phyloP scores from a whole-genome alignment of 176 grass and related monocot species.

The barley (Hordeum vulgare) region DNA sequence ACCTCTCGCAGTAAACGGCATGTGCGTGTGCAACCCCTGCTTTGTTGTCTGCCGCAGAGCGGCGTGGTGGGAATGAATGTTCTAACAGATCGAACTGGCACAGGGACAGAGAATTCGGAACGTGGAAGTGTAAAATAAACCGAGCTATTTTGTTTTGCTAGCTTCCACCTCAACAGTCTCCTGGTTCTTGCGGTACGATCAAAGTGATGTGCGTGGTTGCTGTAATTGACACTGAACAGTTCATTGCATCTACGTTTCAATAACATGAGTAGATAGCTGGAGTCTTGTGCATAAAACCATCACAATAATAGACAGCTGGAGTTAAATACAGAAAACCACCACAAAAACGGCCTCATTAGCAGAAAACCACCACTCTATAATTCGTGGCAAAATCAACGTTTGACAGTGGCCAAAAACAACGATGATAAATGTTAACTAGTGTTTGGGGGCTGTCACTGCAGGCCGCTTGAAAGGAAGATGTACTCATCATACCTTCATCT shows the following conservation, averaged over 20 bases:
- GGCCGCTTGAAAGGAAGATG: no score
- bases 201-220: not conserved
- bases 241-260: not conserved
- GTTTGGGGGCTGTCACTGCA: no score
- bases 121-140: constrained; percentile 14
- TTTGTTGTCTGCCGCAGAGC: not conserved
- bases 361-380: no score
- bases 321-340: no score
- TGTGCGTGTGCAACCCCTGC: not conserved
- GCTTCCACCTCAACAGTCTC: not conserved
- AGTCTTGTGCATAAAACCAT: no score
- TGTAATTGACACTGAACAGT: not conserved
- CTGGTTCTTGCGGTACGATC: not conserved
- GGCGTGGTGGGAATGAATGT: not conserved
- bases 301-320: no score
- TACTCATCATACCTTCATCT: no score
- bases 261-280: not conserved
- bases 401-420: no score
- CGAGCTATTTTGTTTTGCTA: not conserved
- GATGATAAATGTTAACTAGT: no score
- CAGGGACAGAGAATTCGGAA: not conserved
- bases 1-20: constrained; percentile 41
- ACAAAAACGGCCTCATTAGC: no score
- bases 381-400: no score
- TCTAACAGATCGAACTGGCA: not conserved